These are phyloP conservation scores for Diospyros kaki DNA, from an alignment of 148 eudicot species.

Conservation along the genomic window DNA sequence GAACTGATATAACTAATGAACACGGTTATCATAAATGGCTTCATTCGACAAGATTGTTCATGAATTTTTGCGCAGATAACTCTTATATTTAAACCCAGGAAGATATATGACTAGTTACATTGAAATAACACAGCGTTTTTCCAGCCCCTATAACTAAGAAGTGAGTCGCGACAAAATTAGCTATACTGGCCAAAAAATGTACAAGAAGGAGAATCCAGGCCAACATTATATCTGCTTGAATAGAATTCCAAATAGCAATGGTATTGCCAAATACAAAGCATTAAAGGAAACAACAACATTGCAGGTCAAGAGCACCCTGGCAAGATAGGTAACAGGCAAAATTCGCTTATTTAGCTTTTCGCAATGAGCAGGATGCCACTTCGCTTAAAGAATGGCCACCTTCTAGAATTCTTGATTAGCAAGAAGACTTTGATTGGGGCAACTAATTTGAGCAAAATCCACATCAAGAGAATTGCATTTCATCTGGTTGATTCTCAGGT, in stretches of 20 bases:
- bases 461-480: conserved; percentile 10
- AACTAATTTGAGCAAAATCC: conserved; percentile 17
- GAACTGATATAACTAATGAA: too few species aligned
- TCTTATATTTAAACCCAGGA: too few species aligned
- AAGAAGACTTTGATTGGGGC: neutral
- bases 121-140: neutral
- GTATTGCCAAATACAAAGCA: neutral
- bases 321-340: conserved; percentile 10
- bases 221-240: neutral
- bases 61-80: too few species aligned
- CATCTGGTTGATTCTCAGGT: conserved; percentile 8
- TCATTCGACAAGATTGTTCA: too few species aligned
- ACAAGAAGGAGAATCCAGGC: neutral
- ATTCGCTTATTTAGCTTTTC: conserved; percentile 1
- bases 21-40: too few species aligned
- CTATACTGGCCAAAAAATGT: neutral
- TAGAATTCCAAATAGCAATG: conserved; percentile 8
- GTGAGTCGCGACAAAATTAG: too few species aligned
- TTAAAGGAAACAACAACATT: neutral
- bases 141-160: neutral
- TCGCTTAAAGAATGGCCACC: conserved; percentile 1
- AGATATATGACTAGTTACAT: too few species aligned
- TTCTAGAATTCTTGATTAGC: neutral
- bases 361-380: neutral
- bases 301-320: neutral